These are phyloP conservation scores for Calonectria honghensis DNA, from an alignment of 2,329 filamentous ascomycete species.

Conservation along the genomic window DNA sequence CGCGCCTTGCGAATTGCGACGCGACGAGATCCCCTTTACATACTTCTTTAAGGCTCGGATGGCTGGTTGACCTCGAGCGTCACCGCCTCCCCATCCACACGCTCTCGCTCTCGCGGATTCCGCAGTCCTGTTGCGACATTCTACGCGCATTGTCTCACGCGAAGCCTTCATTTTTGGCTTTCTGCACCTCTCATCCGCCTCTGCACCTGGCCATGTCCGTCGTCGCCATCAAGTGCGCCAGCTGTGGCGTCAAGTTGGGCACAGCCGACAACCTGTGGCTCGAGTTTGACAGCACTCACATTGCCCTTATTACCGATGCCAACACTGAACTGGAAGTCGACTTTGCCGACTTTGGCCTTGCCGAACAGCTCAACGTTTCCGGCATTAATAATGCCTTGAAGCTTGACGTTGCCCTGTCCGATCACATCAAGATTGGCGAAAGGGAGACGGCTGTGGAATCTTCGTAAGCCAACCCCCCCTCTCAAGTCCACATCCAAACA, in stretches of 20 bases:
- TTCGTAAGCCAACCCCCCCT: slow-evolving; percentile 54
- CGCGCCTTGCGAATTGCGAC: slow-evolving; percentile 39
- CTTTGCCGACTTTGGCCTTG: slow-evolving; percentile 54
- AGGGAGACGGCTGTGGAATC: slow-evolving; percentile 60
- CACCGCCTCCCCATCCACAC: slow-evolving; percentile 21
- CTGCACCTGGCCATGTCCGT: slow-evolving; percentile 57
- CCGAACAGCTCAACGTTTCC: slow-evolving; percentile 50
- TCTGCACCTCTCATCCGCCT: neutral
- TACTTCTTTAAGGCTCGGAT: slow-evolving; percentile 22
- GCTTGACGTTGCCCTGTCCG: slow-evolving; percentile 51
- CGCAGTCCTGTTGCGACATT: slow-evolving; percentile 19
- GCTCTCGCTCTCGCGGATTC: slow-evolving; percentile 6
- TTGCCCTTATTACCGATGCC: slow-evolving; percentile 59
- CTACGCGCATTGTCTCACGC: slow-evolving; percentile 16
- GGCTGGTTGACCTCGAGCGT: slow-evolving; percentile 24
- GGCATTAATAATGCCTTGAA: slow-evolving; percentile 32
- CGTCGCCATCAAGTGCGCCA: slow-evolving; percentile 60
- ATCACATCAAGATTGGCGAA: slow-evolving; percentile 56
- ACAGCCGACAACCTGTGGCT: slow-evolving; percentile 62
- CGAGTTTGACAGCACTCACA: slow-evolving; percentile 63
- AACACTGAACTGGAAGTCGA: slow-evolving; percentile 43
- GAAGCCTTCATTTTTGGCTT: slow-evolving; percentile 5
- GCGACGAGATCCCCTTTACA: slow-evolving; percentile 34
- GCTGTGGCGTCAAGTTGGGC: slow-evolving; percentile 57
- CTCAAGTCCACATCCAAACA: neutral